Conservation (phyloP, 78 protist genomes). For the Dictyostelium purpureum region DNA sequence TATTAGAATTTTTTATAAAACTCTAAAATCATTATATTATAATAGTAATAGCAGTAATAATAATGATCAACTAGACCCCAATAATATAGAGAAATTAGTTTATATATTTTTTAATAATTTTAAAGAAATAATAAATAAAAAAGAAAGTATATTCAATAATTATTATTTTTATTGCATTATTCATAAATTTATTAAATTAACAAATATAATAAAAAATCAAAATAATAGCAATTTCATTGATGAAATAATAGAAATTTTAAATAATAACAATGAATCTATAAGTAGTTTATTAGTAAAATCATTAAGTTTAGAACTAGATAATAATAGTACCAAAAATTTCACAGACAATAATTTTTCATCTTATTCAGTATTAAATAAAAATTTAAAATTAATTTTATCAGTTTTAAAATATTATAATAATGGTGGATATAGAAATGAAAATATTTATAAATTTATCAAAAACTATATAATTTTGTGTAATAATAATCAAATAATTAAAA, state of each 20-base stretch:
- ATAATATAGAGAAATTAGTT: too few relatives aligned
- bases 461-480: background rate
- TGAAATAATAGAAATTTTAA: background rate
- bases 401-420: background rate
- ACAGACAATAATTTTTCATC: background rate
- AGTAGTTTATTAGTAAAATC: background rate
- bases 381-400: background rate
- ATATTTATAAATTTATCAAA: background rate
- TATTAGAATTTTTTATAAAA: too few relatives aligned
- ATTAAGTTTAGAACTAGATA: background rate
- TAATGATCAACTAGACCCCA: too few relatives aligned
- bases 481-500: background rate
- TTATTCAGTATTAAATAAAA: background rate
- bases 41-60: background rate
- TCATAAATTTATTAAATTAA: background rate
- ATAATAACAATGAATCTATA: background rate
- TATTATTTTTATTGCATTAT: background rate
- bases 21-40: too few relatives aligned
- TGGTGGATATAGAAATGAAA: background rate
- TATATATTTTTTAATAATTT: too few relatives aligned
- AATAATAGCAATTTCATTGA: background rate
- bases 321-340: background rate
- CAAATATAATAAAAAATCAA: background rate
- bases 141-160: background rate
- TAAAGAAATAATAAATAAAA: too few relatives aligned